Evolutionary conservation across 768 basidiomycete species (phyloP), one percentile per base, ranked within the genome.

Genomic region (Xerocomellus dryophilus): DNA sequence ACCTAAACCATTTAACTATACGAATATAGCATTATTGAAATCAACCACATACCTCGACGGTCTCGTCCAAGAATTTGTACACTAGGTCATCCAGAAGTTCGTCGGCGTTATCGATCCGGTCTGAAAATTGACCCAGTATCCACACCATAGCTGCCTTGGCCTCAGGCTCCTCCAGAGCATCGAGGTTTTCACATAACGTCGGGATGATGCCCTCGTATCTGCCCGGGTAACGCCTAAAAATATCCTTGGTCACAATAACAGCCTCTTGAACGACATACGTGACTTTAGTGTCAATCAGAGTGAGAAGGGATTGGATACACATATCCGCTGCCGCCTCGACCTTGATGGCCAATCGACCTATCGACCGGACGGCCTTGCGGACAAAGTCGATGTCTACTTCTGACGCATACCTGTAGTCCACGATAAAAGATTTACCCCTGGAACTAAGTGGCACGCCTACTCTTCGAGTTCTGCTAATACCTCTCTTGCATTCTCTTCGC

Each of bases 331-430:
- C 90, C 12, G 81, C 75, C 61, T 92, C 82, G 50, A 99, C 92
- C 73, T 98, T 98, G 81, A 98, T 98, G 15, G 97, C 95, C n/a
- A 98, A 74, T 20, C 96, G 87, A 8, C 97, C 97, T 58, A 99
- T 96, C 4, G 96, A 97, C 29, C 97, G 85, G 25, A 99, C 97
- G 9, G 96, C 90, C 73, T 98, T 98, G 42, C 97, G 86, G 31
- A 98, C 95, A 66, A 98, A 98, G 72, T 99, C 97, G 58, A 99
- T 79, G 66, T 99, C 97, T 15, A 98, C 95, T 70, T 99, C 97
- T 0, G 95, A 92, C 2, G 97, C 97, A 73, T 99, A 99, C 64
- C 93, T 96, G 6, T 5, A 17, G 4, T 11, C n/a, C 17, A 43
- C 5, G 10, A 32, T 47, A 29, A 32, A 47, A 38, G 1, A 27